phyloP scores from a whole-genome alignment of 192 early-diverging fungal species.

The Glomus cerebriforme region DNA sequence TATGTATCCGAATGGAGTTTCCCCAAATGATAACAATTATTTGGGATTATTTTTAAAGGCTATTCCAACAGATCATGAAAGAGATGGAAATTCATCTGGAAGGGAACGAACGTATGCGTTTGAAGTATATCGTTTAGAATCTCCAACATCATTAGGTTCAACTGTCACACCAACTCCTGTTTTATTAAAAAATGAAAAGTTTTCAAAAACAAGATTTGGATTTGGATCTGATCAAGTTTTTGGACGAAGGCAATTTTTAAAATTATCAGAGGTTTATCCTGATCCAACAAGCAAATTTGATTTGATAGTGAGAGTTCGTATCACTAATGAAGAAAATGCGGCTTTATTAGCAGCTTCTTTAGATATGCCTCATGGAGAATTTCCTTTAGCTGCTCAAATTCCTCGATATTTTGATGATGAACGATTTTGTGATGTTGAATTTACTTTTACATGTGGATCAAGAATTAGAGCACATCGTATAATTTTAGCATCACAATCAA shows the following conservation, averaged over 20 bases:
- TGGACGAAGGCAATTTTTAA: constrained; percentile 16
- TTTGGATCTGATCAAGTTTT: constrained; percentile 21
- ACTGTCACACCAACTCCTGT: neutral
- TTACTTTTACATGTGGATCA: constrained; percentile 8
- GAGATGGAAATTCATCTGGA: constrained; percentile 21
- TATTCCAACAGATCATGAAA: constrained; percentile 18
- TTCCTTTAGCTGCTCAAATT: constrained; percentile 5
- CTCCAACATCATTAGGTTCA: neutral
- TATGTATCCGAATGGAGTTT: constrained; percentile 21
- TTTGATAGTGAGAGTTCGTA: constrained; percentile 18
- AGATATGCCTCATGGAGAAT: neutral
- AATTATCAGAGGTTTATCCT: constrained; percentile 10
- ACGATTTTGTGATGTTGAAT: constrained; percentile 21
- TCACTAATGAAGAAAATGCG: constrained; percentile 15
- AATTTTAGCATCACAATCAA: constrained; percentile 14
- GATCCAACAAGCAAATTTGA: constrained; percentile 21
- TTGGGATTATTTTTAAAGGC: constrained; percentile 18
- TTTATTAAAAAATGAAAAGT: constrained; percentile 20
- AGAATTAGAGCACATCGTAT: constrained; percentile 23
- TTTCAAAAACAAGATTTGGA: constrained; percentile 17
- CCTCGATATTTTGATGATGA: constrained; percentile 19
- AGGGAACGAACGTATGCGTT: constrained; percentile 16
- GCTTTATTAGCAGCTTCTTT: neutral
- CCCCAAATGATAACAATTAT: constrained; percentile 8
- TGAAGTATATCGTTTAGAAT: constrained; percentile 23